Conservation (phyloP, 2,329 filamentous ascomycete species). For the Aspergillus latus region DNA sequence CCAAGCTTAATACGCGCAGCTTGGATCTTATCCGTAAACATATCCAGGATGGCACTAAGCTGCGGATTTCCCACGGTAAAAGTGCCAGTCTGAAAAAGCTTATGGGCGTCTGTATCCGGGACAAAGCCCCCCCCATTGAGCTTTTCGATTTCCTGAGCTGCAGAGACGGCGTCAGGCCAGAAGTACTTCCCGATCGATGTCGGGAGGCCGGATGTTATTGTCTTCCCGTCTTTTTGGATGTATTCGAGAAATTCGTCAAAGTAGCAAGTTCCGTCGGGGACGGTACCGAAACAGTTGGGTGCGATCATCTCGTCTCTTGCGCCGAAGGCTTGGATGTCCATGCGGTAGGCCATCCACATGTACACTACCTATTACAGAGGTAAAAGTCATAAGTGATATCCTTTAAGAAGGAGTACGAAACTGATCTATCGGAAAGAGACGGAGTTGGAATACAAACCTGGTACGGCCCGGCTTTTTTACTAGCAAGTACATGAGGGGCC, state of each 20-base stretch:
- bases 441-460: neutral
- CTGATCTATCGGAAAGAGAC: neutral
- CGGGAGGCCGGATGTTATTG: neutral
- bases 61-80: neutral
- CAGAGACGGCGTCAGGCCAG: neutral
- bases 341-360: slow-evolving; percentile 2
- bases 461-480: neutral
- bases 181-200: neutral
- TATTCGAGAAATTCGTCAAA: slow-evolving; percentile 1
- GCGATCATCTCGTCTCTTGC: neutral
- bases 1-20: neutral
- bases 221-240: neutral
- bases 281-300: neutral
- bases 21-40: neutral
- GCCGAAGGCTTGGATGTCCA: neutral
- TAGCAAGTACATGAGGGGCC: neutral
- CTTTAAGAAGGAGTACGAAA: neutral
- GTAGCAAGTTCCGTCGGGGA: neutral
- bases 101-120: neutral
- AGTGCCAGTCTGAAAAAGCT: neutral
- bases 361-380: neutral
- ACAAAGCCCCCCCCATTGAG: neutral
- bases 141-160: neutral
- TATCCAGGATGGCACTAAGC: neutral
- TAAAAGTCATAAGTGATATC: neutral